phyloP scores from a whole-genome alignment of 495 filamentous ascomycete genomes.

The Penicillium atrosanguineum region DNA sequence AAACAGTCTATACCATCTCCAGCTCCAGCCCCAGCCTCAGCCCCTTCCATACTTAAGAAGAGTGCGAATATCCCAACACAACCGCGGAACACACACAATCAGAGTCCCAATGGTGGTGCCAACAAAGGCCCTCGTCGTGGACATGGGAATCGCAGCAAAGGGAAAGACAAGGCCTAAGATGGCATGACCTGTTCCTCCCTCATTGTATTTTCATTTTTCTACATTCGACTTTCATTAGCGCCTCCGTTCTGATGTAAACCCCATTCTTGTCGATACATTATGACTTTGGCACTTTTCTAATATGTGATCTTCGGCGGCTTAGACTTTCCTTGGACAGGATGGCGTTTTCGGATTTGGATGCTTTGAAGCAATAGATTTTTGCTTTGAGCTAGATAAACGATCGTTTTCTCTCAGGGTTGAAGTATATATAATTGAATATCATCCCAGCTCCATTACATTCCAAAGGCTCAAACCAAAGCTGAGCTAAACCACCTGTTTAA shows the following conservation, averaged over 20 bases:
- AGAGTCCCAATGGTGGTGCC: neutral
- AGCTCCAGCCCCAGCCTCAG: neutral
- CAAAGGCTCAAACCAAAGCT: neutral
- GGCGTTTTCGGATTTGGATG: neutral
- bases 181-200: neutral
- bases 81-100: conserved; percentile 1
- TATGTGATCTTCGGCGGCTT: neutral
- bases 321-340: neutral
- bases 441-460: neutral
- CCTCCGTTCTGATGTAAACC: no score
- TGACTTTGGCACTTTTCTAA: neutral
- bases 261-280: neutral
- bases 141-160: conserved; percentile 13
- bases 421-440: neutral
- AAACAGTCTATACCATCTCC: neutral
- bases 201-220: neutral
- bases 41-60: conserved; percentile 11
- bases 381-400: neutral
- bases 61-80: conserved; percentile 4
- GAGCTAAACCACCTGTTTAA: no score
- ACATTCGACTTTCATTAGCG: neutral
- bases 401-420: neutral
- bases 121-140: conserved; percentile 20
- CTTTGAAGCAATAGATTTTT: conserved; percentile 4
- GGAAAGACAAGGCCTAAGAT: conserved; percentile 9